Conservation (phyloP, 2,329 filamentous ascomycete genomes). For the Microdochium paspali region DNA sequence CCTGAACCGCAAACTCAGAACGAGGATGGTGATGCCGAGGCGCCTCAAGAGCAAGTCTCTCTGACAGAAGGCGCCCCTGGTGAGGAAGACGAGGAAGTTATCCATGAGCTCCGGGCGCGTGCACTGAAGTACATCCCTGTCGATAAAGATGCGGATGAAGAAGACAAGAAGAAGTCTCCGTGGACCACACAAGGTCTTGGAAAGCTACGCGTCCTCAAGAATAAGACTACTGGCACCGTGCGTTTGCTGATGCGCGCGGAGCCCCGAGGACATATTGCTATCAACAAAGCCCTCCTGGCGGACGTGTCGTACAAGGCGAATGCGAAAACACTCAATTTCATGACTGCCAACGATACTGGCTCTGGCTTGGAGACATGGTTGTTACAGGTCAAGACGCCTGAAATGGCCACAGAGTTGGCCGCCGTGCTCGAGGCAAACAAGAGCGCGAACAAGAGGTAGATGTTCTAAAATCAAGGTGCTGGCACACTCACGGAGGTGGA, state of each 20-base stretch:
- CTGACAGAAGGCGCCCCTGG: conserved; percentile 57
- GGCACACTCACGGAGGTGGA: no score
- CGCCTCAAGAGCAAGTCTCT: conserved; percentile 60
- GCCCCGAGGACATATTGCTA: conserved; percentile 60
- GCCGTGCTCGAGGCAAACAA: conserved; percentile 43
- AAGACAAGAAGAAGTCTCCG: conserved; percentile 40
- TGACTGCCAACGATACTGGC: conserved; percentile 47
- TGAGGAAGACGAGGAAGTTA: conserved; percentile 61
- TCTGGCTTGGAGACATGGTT: conserved; percentile 59
- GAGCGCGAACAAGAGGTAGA: conserved; percentile 41
- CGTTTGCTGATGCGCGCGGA: conserved; percentile 67
- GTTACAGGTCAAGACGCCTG: conserved; percentile 55
- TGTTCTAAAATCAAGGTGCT: not conserved
- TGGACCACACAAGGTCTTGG: conserved; percentile 68
- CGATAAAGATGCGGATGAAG: conserved; percentile 30
- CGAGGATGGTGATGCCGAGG: conserved; percentile 32
- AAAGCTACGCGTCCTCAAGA: conserved; percentile 60
- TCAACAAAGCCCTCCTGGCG: conserved; percentile 60
- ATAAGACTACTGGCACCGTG: conserved; percentile 58
- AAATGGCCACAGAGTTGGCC: conserved; percentile 40
- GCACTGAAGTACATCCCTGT: conserved; percentile 50
- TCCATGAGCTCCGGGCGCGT: conserved; percentile 64
- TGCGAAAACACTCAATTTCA: conserved; percentile 51
- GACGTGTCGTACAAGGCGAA: conserved; percentile 53
- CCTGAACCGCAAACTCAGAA: conserved; percentile 43